phyloP scores from a whole-genome alignment of 805 yeast genomes.

The Komagataella kurtzmanii region DNA sequence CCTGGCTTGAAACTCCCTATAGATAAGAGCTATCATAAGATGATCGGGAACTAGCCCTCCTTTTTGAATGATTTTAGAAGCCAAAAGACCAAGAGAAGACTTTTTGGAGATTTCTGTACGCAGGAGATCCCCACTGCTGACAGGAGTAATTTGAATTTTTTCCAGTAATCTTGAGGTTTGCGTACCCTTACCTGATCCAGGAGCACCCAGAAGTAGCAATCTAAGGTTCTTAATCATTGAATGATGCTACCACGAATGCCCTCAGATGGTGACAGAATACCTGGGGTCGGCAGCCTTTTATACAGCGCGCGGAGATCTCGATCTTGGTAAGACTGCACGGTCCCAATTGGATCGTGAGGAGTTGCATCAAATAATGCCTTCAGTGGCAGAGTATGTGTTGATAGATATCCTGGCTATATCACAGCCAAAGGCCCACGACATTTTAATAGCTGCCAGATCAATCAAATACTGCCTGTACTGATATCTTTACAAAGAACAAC shows the following conservation, averaged over 20 bases:
- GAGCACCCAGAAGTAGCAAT: conserved; percentile 75
- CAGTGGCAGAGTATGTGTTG: neutral
- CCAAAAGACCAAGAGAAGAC: conserved; percentile 41
- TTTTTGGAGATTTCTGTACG: conserved; percentile 48
- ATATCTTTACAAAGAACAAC: neutral
- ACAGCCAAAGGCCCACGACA: too few species aligned
- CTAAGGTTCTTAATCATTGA: conserved; percentile 32
- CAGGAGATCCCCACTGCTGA: conserved; percentile 79
- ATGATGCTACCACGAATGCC: neutral
- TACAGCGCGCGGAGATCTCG: neutral
- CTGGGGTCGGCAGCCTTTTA: neutral
- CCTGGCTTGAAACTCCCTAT: conserved; percentile 27
- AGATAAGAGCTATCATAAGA: conserved; percentile 47
- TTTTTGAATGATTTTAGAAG: conserved; percentile 36
- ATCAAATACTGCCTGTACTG: neutral
- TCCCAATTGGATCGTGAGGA: neutral
- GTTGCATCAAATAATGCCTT: neutral
- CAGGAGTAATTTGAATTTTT: conserved; percentile 39
- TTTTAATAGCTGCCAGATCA: too few species aligned
- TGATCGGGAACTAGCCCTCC: conserved; percentile 71
- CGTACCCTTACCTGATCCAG: conserved; percentile 94
- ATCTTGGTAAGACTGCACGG: too few species aligned
- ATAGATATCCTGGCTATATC: too few species aligned
- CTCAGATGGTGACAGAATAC: neutral
- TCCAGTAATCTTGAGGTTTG: conserved; percentile 55